These are phyloP conservation scores for Corymbia calophylla DNA, from an alignment of 441 rosid genomes.

Conservation along the genomic window DNA sequence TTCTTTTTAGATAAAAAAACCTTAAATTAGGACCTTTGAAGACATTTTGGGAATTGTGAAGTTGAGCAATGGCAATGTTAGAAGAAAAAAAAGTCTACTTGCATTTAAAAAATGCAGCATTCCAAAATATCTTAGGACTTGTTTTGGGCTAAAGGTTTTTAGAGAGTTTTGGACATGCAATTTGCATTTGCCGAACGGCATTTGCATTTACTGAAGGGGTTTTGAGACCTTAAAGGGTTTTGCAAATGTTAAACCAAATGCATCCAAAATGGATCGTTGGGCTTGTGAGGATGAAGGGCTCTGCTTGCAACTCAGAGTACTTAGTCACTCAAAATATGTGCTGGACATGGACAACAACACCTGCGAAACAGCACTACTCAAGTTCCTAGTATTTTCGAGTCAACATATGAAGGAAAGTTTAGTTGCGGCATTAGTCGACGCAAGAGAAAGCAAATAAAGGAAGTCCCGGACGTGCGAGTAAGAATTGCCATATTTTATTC, in stretches of 20 bases:
- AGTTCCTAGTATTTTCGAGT: not conserved
- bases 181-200: not conserved
- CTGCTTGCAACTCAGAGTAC: not conserved
- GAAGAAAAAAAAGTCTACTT: too few species aligned
- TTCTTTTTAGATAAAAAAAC: not conserved
- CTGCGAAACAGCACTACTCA: not conserved
- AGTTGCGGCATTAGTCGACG: not conserved
- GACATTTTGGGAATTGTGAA: not conserved
- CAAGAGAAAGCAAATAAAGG: not conserved
- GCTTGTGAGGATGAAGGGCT: not conserved
- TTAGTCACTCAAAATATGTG: not conserved
- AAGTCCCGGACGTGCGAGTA: not conserved
- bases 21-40: not conserved
- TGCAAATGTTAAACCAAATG: not conserved
- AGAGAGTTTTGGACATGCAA: not conserved
- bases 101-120: not conserved
- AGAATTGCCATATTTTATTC: not conserved
- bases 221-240: not conserved
- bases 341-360: not conserved
- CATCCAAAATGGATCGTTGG: not conserved
- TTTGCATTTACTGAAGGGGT: not conserved
- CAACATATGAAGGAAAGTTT: not conserved
- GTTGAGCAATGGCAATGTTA: not conserved
- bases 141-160: too few species aligned
- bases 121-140: not conserved